Conservation (phyloP, 345 rosid species). For the Hibiscus mutabilis region DNA sequence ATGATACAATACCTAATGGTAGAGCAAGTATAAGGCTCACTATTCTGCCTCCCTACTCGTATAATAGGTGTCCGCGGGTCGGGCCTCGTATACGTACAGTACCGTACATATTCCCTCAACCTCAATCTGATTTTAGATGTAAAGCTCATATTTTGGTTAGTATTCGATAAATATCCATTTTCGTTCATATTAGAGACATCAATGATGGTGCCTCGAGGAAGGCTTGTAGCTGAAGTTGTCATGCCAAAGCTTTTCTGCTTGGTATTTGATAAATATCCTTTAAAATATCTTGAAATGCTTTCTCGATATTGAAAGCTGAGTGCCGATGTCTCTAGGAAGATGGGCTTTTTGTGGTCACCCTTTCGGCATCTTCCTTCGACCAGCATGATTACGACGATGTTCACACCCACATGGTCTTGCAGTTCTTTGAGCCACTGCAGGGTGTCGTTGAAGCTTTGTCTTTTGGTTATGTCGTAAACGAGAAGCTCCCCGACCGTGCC, state of each 20-base stretch:
- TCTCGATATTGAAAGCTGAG: slow-evolving; percentile 5
- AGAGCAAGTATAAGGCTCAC: too few relatives aligned
- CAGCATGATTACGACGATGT: slow-evolving; percentile 55
- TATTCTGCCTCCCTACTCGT: too few relatives aligned
- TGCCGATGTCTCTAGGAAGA: not conserved
- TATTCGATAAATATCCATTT: too few relatives aligned
- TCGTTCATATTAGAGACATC: not conserved
- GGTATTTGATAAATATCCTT: not conserved
- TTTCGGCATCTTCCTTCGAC: slow-evolving; percentile 2
- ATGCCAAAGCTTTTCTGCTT: not conserved
- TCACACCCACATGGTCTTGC: slow-evolving; percentile 60
- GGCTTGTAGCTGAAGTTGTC: not conserved
- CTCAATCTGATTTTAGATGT: too few relatives aligned
- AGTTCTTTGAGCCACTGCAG: slow-evolving; percentile 56
- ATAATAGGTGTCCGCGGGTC: too few relatives aligned
- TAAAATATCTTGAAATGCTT: not conserved
- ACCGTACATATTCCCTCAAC: too few relatives aligned
- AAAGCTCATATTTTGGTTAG: too few relatives aligned
- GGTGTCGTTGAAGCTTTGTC: slow-evolving; percentile 51
- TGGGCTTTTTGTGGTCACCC: too few relatives aligned
- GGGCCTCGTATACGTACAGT: too few relatives aligned
- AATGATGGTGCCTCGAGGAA: not conserved
- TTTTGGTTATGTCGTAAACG: slow-evolving; percentile 1
- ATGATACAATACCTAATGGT: too few relatives aligned
- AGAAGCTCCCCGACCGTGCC: slow-evolving; percentile 46